Conservation (phyloP, 2,329 filamentous ascomycete genomes). For the Bipolaris gigantea region DNA sequence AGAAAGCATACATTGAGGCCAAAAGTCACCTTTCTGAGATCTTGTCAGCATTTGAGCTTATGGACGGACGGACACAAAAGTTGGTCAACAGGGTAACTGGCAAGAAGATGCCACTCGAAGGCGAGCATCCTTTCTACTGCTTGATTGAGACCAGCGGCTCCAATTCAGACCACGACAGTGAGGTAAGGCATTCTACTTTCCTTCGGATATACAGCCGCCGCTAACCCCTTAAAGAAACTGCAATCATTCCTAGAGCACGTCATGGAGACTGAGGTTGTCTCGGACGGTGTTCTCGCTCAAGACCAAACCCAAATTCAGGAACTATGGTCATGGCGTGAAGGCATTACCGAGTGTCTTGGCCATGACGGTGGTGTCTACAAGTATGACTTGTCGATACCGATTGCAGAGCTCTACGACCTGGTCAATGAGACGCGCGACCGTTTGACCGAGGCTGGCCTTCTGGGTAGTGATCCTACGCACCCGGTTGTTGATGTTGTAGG, state of each 20-base stretch:
- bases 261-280: constrained; percentile 82
- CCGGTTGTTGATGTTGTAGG: constrained; percentile 90
- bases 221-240: constrained; percentile 65
- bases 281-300: constrained; percentile 88
- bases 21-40: constrained; percentile 93
- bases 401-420: constrained; percentile 81
- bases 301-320: constrained; percentile 85
- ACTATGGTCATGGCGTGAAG: constrained; percentile 92
- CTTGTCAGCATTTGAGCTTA: constrained; percentile 94
- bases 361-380: constrained; percentile 97
- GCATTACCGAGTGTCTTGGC: constrained; percentile 83
- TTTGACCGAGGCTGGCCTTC: constrained; percentile 71
- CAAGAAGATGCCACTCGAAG: constrained; percentile 78
- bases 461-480: constrained; percentile 70
- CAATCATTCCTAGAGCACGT: constrained; percentile 88
- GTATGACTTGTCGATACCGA: constrained; percentile 94
- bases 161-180: constrained; percentile 88
- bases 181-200: constrained; percentile 27
- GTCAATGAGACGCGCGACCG: constrained; percentile 81
- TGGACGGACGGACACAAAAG: constrained; percentile 83
- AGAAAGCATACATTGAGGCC: constrained; percentile 82
- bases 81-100: constrained; percentile 64
- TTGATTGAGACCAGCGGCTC: constrained; percentile 95
- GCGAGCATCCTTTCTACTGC: constrained; percentile 90
- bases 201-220: no score